These are phyloP conservation scores for Vigna angularis DNA, from an alignment of 306 rosid species.

Conservation along the genomic window DNA sequence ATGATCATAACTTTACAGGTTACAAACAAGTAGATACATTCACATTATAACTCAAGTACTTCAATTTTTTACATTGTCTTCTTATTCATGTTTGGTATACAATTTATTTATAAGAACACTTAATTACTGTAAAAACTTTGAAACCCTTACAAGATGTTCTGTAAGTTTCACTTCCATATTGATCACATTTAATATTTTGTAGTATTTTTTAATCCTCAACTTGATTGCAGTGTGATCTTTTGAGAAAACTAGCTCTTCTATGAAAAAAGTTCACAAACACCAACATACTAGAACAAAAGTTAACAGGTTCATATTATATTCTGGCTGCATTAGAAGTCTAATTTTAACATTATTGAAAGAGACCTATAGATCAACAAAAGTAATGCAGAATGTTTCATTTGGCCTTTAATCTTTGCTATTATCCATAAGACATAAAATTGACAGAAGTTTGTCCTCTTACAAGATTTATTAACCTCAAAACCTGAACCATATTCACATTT, in stretches of 20 bases:
- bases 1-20: no score
- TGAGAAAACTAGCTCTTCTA: background rate
- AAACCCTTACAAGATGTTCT: background rate
- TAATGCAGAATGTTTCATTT: background rate
- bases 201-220: no score
- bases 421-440: background rate
- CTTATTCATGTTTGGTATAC: no score
- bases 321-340: background rate
- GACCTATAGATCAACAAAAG: background rate
- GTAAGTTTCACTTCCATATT: background rate
- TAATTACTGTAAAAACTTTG: no score
- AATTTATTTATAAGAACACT: no score
- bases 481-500: conserved; percentile 7
- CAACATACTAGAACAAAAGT: background rate
- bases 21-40: no score
- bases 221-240: background rate
- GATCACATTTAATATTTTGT: background rate
- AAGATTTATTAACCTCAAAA: conserved; percentile 7
- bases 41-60: no score
- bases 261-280: conserved; percentile 6
- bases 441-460: background rate
- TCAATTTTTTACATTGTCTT: no score
- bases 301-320: background rate
- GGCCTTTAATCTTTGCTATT: background rate
- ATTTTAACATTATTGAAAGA: background rate